These are phyloP conservation scores for Termitomyces sp. DNA, from an alignment of 768 basidiomycete species.

Conservation along the genomic window DNA sequence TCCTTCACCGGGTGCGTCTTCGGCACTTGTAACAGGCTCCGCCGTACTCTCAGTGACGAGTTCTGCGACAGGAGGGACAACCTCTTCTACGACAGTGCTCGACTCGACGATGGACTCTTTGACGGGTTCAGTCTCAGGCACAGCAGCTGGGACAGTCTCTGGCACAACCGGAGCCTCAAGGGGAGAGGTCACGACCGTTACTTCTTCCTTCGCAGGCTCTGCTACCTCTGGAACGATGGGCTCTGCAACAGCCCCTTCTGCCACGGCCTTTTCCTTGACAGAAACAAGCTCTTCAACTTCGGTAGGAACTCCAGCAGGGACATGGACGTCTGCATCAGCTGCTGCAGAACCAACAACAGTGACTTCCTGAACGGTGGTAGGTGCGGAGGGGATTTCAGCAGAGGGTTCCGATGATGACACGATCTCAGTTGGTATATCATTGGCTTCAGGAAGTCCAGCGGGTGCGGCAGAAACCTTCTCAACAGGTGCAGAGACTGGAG, in stretches of 20 bases:
- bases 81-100: neutral
- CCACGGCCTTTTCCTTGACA: neutral
- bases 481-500: neutral
- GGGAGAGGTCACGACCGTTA: neutral
- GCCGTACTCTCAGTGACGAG: neutral
- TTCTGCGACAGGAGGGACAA: neutral
- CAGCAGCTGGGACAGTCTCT: too few relatives aligned
- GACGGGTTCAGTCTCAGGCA: neutral
- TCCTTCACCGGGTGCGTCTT: neutral
- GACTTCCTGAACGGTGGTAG: neutral
- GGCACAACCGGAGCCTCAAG: neutral
- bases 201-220: neutral
- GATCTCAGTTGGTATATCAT: neutral
- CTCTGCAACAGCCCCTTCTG: neutral
- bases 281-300: neutral
- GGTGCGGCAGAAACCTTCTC: neutral
- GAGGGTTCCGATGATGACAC: neutral
- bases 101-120: neutral
- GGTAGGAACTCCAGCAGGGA: neutral
- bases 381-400: neutral
- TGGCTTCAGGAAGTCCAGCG: neutral
- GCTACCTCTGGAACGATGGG: neutral
- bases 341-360: neutral
- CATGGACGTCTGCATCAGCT: neutral
- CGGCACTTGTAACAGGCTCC: slow-evolving; percentile 7